Conservation (phyloP, 352 stramenopile genomes). For the Blastocystis sp. region DNA sequence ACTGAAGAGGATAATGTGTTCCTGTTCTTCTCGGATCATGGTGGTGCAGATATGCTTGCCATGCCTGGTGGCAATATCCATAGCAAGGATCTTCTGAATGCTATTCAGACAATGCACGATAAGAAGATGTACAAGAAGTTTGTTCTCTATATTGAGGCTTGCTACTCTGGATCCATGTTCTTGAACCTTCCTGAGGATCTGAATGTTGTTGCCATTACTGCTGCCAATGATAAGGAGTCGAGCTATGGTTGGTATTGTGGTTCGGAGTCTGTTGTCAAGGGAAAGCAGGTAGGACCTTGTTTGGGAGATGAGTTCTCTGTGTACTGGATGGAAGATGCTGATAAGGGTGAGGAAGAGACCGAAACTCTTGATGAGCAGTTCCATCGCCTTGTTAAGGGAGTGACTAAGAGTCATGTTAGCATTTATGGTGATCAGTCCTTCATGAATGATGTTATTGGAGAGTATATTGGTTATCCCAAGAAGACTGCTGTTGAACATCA, state of each 20-base stretch:
- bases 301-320: not conserved
- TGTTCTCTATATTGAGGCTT: constrained; percentile 83
- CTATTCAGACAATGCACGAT: constrained; percentile 73
- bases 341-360: not conserved
- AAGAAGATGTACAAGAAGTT: constrained; percentile 79
- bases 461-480: constrained; percentile 38
- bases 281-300: not conserved
- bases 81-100: constrained; percentile 73
- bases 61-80: constrained; percentile 74
- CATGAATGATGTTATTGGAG: constrained; percentile 39
- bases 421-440: constrained; percentile 64
- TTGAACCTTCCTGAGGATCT: constrained; percentile 72
- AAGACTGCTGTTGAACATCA: not conserved
- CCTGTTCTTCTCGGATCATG: too few species aligned
- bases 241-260: constrained; percentile 77
- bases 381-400: constrained; percentile 59
- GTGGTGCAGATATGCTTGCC: constrained; percentile 73
- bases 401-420: constrained; percentile 52
- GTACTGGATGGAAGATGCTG: not conserved
- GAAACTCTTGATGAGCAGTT: constrained; percentile 52
- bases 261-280: not conserved
- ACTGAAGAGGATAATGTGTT: constrained; percentile 76
- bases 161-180: constrained; percentile 83
- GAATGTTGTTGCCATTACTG: constrained; percentile 72
- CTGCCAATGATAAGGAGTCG: constrained; percentile 74